A percentile compares a stretch with the other conserved stretches of the same genome.
phyloP scores from a whole-genome alignment of 1,284 basidiomycete species.

The Marasmius tenuissimus region DNA sequence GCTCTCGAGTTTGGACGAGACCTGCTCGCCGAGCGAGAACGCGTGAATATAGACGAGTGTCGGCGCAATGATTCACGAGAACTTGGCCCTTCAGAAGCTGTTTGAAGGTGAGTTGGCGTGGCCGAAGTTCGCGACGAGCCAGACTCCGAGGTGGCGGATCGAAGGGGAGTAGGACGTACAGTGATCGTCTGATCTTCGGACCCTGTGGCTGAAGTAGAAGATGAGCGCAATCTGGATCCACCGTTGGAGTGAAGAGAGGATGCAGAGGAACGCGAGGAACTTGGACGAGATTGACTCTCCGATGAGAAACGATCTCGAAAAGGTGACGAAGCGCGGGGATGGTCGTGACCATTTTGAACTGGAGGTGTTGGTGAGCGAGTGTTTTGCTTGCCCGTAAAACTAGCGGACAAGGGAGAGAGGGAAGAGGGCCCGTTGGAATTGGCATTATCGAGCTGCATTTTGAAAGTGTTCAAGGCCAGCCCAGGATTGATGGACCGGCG shows the following conservation, averaged over 20 bases:
- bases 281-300: constrained; percentile 14
- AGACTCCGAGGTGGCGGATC: constrained; percentile 17
- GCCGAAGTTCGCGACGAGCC: constrained; percentile 18
- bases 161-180: constrained; percentile 5
- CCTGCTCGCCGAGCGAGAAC: constrained; percentile 21
- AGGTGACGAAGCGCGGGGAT: constrained; percentile 16
- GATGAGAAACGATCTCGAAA: not conserved
- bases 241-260: not conserved
- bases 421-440: constrained; percentile 25
- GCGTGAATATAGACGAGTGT: not conserved
- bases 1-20: constrained; percentile 54
- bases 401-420: constrained; percentile 33
- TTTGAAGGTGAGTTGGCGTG: constrained; percentile 19
- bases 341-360: constrained; percentile 22
- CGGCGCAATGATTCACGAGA: not conserved
- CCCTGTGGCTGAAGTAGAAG: not conserved
- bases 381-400: constrained; percentile 22
- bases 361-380: constrained; percentile 19
- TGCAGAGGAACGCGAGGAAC: constrained; percentile 16
- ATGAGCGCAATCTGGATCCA: constrained; percentile 21
- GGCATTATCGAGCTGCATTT: constrained; percentile 17
- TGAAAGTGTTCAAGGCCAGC: constrained; percentile 33
- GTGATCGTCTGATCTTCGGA: constrained; percentile 10
- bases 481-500: constrained; percentile 49
- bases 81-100: constrained; percentile 21